Percentiles rank a stretch among this genome's conserved stretches.
These are phyloP conservation scores for Medicago truncatula DNA, from an alignment of 306 rosid genomes.

Conservation along the genomic window MtrunA17r5.0-ANR NC_053049.1:46390001-46390500, in stretches of 20 bases:
- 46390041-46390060: constrained; percentile 77
- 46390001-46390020: constrained; percentile 89
- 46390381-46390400: constrained; percentile 98
- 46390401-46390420: constrained; percentile 90
- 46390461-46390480: constrained; percentile 78
- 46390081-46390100: constrained; percentile 90
- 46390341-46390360: constrained; percentile 80
- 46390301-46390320: constrained; percentile 81
- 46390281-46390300: constrained; percentile 88
- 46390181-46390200: constrained; percentile 79
- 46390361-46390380: constrained; percentile 94
- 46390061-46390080: constrained; percentile 93
- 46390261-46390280: constrained; percentile 96
- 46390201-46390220: constrained; percentile 73
- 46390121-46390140: constrained; percentile 94
- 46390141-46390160: constrained; percentile 80
- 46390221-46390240: constrained; percentile 93
- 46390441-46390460: constrained; percentile 82
- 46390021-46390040: constrained; percentile 75
- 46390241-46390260: constrained; percentile 96
- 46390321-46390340: constrained; percentile 77
- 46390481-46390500: constrained; percentile 96
- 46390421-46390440: constrained; percentile 80
- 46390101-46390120: constrained; percentile 92
- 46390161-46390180: constrained; percentile 79